These are phyloP conservation scores for Podila verticillata DNA, from an alignment of 192 early-diverging fungal species.

Conservation along the genomic window DNA sequence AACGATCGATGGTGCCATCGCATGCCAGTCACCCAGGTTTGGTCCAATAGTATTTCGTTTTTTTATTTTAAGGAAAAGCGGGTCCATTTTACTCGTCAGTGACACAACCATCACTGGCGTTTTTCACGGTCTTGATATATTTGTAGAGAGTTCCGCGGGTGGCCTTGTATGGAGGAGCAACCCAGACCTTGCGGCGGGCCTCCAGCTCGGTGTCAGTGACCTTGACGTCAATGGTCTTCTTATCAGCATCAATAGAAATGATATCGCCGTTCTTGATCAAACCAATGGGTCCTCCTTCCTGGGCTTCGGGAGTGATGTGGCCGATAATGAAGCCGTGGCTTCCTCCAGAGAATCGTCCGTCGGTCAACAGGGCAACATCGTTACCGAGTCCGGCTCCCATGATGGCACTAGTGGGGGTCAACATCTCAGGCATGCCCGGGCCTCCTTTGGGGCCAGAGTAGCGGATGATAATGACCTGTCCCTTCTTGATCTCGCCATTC, in stretches of 20 bases:
- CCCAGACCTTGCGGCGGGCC: constrained; percentile 76
- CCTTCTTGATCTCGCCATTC: constrained; percentile 88
- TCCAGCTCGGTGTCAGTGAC: constrained; percentile 82
- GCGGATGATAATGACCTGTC: constrained; percentile 92
- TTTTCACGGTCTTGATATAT: constrained; percentile 90
- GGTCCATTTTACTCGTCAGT: constrained; percentile 72
- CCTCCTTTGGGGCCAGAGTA: constrained; percentile 99
- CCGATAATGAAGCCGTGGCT: constrained; percentile 99
- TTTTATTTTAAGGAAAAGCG: neutral
- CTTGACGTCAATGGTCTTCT: constrained; percentile 78
- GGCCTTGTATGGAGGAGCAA: constrained; percentile 88
- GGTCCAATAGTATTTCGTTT: neutral
- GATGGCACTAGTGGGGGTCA: constrained; percentile 96
- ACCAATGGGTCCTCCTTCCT: constrained; percentile 95
- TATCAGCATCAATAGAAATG: constrained; percentile 88
- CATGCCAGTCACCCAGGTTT: neutral
- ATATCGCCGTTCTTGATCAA: constrained; percentile 90
- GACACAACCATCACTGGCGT: constrained; percentile 84
- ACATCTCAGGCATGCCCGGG: constrained; percentile 99
- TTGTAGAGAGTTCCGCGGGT: constrained; percentile 90
- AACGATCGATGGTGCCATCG: constrained; percentile 6
- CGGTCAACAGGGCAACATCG: constrained; percentile 96
- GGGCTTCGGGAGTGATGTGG: constrained; percentile 98
- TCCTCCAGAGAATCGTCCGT: constrained; percentile 99
- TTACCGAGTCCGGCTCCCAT: constrained; percentile 99